phyloP scores from a whole-genome alignment of 2,329 filamentous ascomycete species.

The Xylariaceae sp. region DNA sequence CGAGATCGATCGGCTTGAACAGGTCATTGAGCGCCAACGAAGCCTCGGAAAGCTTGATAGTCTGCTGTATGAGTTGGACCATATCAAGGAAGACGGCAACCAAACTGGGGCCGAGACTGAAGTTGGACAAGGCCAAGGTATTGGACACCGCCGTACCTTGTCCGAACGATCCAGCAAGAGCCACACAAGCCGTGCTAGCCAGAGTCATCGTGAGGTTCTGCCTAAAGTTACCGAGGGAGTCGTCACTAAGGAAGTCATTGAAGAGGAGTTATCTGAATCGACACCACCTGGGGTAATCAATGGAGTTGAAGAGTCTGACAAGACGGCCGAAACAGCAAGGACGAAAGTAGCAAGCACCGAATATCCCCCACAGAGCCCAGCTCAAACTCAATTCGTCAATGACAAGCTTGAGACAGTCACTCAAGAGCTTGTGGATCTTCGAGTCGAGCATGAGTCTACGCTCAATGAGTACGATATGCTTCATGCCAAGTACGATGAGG shows the following conservation, averaged over 20 bases:
- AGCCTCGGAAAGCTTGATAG: conserved; percentile 95
- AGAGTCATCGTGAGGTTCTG: conserved; percentile 58
- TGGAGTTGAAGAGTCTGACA: conserved; percentile 16
- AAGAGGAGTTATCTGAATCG: conserved; percentile 38
- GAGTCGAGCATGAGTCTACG: conserved; percentile 87
- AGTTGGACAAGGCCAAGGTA: conserved; percentile 46
- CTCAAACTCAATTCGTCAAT: conserved; percentile 83
- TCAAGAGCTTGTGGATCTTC: conserved; percentile 88
- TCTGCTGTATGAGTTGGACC: conserved; percentile 86
- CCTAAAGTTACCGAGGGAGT: conserved; percentile 55
- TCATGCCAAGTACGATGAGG: conserved; percentile 88
- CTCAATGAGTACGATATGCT: conserved; percentile 81
- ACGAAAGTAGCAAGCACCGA: conserved; percentile 13
- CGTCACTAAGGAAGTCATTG: conserved; percentile 29
- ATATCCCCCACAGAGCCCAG: conserved; percentile 68
- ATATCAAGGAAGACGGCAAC: conserved; percentile 68
- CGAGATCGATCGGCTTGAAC: conserved; percentile 91
- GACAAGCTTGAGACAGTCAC: conserved; percentile 93
- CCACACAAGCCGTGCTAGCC: conserved; percentile 59
- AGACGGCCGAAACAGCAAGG: conserved; percentile 19
- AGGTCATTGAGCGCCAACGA: conserved; percentile 92
- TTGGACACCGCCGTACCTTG: conserved; percentile 51
- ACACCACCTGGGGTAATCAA: conserved; percentile 17
- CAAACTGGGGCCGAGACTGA: conserved; percentile 40
- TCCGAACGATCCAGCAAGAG: conserved; percentile 62